A percentile compares a stretch with the other conserved stretches of the same genome.
Evolutionary conservation across 176 grass and related monocot species (phyloP).

Genomic region (Zea luxurians): DNA sequence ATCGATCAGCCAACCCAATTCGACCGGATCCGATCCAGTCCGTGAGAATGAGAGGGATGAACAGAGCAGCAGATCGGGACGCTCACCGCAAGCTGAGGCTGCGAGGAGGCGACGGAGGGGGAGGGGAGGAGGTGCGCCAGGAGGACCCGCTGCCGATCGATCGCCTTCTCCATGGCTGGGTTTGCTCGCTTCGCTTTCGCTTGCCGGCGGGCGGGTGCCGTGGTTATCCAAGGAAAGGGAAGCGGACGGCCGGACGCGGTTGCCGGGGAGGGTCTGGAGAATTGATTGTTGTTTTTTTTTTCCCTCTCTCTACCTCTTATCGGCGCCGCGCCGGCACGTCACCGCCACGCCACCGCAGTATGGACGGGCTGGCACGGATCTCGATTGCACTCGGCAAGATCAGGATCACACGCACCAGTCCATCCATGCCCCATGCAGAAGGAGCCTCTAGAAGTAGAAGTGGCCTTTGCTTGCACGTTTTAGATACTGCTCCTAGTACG

Average conservation of each 20-base stretch:
- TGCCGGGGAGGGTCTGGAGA: background rate
- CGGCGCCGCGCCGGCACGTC: background rate
- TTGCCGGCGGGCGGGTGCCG: background rate
- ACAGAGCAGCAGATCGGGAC: background rate
- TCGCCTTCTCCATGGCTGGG: conserved; percentile 78
- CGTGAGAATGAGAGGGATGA: background rate
- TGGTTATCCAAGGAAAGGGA: background rate
- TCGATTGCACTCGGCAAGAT: background rate
- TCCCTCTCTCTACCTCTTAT: background rate
- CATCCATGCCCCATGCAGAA: background rate
- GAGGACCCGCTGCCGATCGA: conserved; percentile 82
- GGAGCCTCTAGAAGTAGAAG: background rate
- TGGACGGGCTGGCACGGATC: background rate
- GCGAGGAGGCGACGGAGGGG: background rate
- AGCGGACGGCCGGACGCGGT: no score
- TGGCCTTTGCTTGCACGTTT: conserved; percentile 18
- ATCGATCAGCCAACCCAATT: background rate
- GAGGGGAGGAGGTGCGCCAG: conserved; percentile 73
- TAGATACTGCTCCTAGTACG: no score
- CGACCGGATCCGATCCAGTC: background rate
- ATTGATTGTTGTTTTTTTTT: background rate
- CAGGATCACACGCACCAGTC: background rate
- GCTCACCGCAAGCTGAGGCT: conserved; percentile 29
- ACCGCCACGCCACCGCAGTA: background rate
- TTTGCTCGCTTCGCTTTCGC: background rate